Conservation (phyloP, 73 alveolate species). For the Strombidium stylifer region DNA sequence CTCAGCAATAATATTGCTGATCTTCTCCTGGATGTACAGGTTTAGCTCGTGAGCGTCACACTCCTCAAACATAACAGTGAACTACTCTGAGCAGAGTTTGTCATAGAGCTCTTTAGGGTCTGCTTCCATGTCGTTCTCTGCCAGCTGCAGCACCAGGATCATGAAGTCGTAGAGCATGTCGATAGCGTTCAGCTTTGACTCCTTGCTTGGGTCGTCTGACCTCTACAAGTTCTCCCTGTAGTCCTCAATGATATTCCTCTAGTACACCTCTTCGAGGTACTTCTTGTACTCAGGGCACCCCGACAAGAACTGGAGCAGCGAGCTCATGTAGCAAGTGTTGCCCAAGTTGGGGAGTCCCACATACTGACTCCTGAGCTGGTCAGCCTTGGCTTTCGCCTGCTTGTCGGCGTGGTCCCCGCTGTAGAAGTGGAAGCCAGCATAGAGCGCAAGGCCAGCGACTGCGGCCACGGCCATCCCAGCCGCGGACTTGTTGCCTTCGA, state of each 20-base stretch:
- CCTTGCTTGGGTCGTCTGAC: background rate
- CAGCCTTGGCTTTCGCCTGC: no score
- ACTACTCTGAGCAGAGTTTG: slow-evolving; percentile 4
- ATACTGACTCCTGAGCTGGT: no score
- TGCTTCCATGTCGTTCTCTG: background rate
- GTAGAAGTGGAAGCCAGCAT: no score
- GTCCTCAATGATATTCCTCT: no score
- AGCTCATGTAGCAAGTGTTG: slow-evolving; percentile 97
- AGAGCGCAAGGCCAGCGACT: no score
- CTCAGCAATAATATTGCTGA: slow-evolving; percentile 17
- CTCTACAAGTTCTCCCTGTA: no score
- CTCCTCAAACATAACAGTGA: slow-evolving; percentile 4
- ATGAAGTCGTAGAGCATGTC: background rate
- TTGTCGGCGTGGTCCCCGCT: no score
- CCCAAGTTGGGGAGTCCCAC: slow-evolving; percentile 91
- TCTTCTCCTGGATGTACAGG: slow-evolving; percentile 10
- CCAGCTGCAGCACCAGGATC: background rate
- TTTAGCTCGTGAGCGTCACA: slow-evolving; percentile 32
- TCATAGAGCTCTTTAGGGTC: background rate
- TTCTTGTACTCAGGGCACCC: slow-evolving; percentile 8
- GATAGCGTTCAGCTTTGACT: background rate
- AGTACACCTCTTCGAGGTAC: slow-evolving; percentile 3
- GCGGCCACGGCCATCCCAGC: no score
- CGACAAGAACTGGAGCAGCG: slow-evolving; percentile 65
- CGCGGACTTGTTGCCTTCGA: no score